Evolutionary conservation across 1,284 basidiomycete genomes (phyloP).

Genomic region (Salmacisia buchloeana): DNA sequence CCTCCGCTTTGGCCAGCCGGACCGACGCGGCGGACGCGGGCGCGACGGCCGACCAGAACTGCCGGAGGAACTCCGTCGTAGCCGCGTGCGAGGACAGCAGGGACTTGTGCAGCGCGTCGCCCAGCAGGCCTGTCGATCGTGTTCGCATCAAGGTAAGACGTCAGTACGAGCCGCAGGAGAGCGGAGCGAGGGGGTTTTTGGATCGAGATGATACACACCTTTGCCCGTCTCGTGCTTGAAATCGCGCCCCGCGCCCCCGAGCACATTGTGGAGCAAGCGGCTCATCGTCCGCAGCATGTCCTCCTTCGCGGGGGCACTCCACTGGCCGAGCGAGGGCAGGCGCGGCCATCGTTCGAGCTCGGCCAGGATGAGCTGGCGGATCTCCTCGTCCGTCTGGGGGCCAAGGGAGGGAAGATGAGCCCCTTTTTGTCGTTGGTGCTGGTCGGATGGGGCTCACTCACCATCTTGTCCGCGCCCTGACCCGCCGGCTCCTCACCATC

Average conservation of each 20-base stretch:
- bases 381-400: background rate
- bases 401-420: background rate
- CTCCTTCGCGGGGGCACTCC: background rate
- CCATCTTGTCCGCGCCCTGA: background rate
- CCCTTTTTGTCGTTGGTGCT: no score
- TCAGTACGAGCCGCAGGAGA: background rate
- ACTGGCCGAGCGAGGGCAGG: background rate
- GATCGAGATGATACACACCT: no score
- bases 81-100: slow-evolving; percentile 85
- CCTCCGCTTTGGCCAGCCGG: background rate
- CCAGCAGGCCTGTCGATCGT: slow-evolving; percentile 64
- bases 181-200: no score
- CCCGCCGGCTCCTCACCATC: background rate
- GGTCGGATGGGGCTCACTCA: slow-evolving; percentile 8
- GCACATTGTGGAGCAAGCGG: background rate
- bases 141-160: slow-evolving; percentile 8
- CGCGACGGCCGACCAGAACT: slow-evolving; percentile 86
- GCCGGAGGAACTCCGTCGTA: slow-evolving; percentile 88
- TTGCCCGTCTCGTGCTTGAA: slow-evolving; percentile 6
- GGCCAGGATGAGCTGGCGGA: background rate
- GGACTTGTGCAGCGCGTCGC: slow-evolving; percentile 68
- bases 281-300: background rate
- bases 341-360: background rate
- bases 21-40: slow-evolving; percentile 57
- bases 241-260: background rate